Conservation (phyloP, 164 flowering plant species). For the Vitis rotundifolia region DNA sequence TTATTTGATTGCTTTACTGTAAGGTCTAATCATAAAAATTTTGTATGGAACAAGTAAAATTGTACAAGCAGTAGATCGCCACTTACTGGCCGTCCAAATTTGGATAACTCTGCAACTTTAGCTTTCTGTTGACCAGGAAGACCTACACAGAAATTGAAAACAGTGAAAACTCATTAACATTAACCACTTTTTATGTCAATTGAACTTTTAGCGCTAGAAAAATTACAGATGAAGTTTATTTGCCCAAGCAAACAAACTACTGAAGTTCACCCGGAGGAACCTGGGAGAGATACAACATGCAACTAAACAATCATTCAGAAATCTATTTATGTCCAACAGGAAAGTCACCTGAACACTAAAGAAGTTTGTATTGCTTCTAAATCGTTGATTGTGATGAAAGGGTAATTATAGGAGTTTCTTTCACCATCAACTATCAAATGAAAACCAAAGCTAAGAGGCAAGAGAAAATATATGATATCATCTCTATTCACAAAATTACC, state of each 20-base stretch:
- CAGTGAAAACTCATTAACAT: slow-evolving; percentile 1
- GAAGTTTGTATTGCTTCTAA: not conserved
- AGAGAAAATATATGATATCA: not conserved
- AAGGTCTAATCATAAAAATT: too few relatives aligned
- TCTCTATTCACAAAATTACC: not conserved
- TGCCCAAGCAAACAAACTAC: not conserved
- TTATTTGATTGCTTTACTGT: too few relatives aligned
- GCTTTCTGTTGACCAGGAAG: slow-evolving; percentile 78
- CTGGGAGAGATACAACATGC: too few relatives aligned
- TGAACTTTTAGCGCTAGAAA: not conserved
- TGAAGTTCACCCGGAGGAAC: not conserved
- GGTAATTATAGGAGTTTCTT: not conserved
- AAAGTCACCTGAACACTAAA: not conserved
- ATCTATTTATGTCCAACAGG: not conserved
- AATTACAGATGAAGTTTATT: not conserved
- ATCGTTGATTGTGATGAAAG: not conserved
- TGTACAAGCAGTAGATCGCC: slow-evolving; percentile 1
- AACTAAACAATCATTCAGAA: not conserved
- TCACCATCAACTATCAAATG: not conserved
- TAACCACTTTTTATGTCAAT: not conserved
- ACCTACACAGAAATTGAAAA: slow-evolving; percentile 42
- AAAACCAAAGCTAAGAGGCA: not conserved
- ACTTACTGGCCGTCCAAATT: slow-evolving; percentile 88
- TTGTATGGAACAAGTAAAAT: not conserved
- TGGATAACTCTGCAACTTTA: slow-evolving; percentile 65